Conservation (phyloP, 1,139 yeast genomes). For the Arxiozyma bovina region DNA sequence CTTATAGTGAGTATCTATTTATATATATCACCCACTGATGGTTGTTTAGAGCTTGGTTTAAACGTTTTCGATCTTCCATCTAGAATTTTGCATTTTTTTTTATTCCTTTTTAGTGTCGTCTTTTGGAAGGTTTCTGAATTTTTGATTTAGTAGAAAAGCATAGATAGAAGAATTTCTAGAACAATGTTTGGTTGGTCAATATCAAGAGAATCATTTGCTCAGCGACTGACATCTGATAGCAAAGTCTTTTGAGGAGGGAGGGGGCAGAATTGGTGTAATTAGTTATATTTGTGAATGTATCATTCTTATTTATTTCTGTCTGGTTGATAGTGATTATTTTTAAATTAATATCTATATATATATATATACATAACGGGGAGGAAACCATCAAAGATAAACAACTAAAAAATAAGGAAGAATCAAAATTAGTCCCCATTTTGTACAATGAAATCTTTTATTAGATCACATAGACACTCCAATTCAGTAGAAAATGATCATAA, state of each 20-base stretch:
- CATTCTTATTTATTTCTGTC: background rate
- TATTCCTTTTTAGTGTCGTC: background rate
- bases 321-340: too few species aligned
- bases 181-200: background rate
- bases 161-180: too few species aligned
- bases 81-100: background rate
- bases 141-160: too few species aligned
- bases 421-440: slow-evolving; percentile 23
- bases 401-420: background rate
- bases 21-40: background rate
- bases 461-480: slow-evolving; percentile 31
- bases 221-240: background rate
- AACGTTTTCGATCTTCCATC: background rate
- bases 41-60: background rate
- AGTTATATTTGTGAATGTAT: background rate
- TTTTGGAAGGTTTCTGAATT: background rate
- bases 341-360: too few species aligned
- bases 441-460: slow-evolving; percentile 33
- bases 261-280: background rate
- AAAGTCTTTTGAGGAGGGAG: background rate
- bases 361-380: background rate
- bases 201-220: background rate
- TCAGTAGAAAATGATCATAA: slow-evolving; percentile 20
- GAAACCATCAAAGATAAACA: background rate
- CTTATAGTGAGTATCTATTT: too few species aligned